Evolutionary conservation across 2,329 filamentous ascomycete species (phyloP).

Genomic region (Ophiostoma perfectum): DNA sequence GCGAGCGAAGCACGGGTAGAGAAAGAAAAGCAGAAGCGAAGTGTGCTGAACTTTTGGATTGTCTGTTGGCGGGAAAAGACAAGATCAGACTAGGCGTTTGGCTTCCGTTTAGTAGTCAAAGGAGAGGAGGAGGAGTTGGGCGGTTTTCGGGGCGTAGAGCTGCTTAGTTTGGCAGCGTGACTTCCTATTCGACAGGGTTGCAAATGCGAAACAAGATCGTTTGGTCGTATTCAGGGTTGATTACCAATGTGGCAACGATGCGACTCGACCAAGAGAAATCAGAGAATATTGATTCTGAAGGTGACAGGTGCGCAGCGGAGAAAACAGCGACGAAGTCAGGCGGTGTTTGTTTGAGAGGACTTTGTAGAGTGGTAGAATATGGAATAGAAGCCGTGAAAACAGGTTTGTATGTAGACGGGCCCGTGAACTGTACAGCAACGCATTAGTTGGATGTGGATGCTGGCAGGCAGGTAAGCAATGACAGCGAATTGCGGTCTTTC

Average conservation of each 20-base stretch:
- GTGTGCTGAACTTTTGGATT: background rate
- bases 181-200: constrained; percentile 2
- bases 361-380: background rate
- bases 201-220: constrained; percentile 4
- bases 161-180: background rate
- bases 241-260: constrained; percentile 11
- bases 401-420: no score
- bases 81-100: background rate
- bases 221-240: constrained; percentile 11
- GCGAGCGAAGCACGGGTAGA: constrained; percentile 1
- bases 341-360: background rate
- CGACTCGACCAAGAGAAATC: background rate
- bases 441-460: background rate
- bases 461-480: background rate
- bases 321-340: background rate
- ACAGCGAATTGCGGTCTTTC: background rate
- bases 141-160: background rate
- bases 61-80: background rate
- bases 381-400: background rate
- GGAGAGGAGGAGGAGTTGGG: background rate
- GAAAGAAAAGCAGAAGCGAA: background rate
- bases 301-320: background rate
- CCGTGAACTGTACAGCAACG: background rate
- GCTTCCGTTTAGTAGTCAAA: background rate
- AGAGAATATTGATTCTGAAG: no score